Percentiles rank a stretch among this genome's conserved stretches.
These are phyloP conservation scores for Aspergillus alliaceus DNA, from an alignment of 2,329 filamentous ascomycete species.

Conservation along the genomic window DNA sequence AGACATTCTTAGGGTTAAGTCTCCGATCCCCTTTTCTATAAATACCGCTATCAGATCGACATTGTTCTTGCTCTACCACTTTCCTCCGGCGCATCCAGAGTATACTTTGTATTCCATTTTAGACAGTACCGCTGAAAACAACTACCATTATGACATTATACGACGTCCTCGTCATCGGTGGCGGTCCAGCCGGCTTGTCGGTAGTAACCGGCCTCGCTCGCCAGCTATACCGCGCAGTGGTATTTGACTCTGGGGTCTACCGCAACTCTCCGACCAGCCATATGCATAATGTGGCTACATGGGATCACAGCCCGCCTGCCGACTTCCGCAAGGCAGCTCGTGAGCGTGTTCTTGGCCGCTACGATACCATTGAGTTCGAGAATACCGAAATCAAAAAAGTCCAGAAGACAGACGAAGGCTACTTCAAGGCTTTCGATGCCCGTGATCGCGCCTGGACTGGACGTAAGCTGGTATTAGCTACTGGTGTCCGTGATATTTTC, in stretches of 20 bases:
- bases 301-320: conserved; percentile 37
- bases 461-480: conserved; percentile 57
- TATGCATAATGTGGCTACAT: conserved; percentile 48
- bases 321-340: conserved; percentile 21
- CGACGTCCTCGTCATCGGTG: conserved; percentile 36
- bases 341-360: neutral
- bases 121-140: too few species aligned
- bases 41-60: neutral
- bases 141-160: neutral
- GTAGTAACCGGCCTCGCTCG: conserved; percentile 40
- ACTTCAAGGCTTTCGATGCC: conserved; percentile 44
- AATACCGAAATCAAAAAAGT: neutral
- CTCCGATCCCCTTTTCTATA: neutral
- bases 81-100: fast-evolving
- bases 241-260: conserved; percentile 48
- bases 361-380: neutral
- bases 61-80: neutral
- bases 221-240: conserved; percentile 37
- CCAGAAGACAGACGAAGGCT: conserved; percentile 8
- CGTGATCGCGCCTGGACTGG: conserved; percentile 48
- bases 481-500: conserved; percentile 53
- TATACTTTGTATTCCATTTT: neutral
- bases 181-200: conserved; percentile 46
- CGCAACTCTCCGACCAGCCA: conserved; percentile 45
- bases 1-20: neutral